Evolutionary conservation across 1,139 yeast species (phyloP), one percentile per base, ranked within the genome.

Genomic region (Saccharomycopsis crataegensis): DNA sequence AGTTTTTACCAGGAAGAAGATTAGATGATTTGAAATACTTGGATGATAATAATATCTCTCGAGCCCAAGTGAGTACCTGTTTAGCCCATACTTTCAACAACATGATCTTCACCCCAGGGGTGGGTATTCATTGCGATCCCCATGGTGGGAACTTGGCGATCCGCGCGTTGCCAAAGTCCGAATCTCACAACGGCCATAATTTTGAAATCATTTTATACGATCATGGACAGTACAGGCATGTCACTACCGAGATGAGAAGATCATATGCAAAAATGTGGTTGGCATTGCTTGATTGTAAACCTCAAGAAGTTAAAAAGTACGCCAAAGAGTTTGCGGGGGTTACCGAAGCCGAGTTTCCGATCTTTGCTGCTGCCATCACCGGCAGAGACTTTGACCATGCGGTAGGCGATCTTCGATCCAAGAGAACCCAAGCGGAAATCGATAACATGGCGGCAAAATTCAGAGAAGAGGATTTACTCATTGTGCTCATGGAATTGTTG

Each of bases 71-170:
- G 4, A 84, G 95, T 3, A 73, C 83, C 8, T 93, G 98, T 65
- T 74, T 93, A 49, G 83, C 97, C 0, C 96, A 91, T 64, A 82
- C 89, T 34, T 93, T 93, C 73, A 89, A 91, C 70, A 84, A 83
- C 64, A 93, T 93, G 99, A 89, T 94, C 48, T 93, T 93, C 70
- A 86, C 95, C 1, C 96, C 96, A 0, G 83, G 82, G 34, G 96
- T 89, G 16, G 90, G 91, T 0, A 79, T 93, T 51, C 99, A 93
- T 66, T 93, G 99, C 70, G 99, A 93, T 67, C 99, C 99, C 1
- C 99, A 93, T 67, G 96, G 96, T 12, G 99, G 99, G 0, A 94
- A 93, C 63, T 73, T 93, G 58, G 96, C 98, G 0, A 88, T 93
- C 22, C 72, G 90, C 54, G 69, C 77, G 1, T 63, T 73, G 5